Evolutionary conservation across 768 basidiomycete species (phyloP), one percentile per base, ranked within the genome.

Genomic region (Lentinula aciculospora): DNA sequence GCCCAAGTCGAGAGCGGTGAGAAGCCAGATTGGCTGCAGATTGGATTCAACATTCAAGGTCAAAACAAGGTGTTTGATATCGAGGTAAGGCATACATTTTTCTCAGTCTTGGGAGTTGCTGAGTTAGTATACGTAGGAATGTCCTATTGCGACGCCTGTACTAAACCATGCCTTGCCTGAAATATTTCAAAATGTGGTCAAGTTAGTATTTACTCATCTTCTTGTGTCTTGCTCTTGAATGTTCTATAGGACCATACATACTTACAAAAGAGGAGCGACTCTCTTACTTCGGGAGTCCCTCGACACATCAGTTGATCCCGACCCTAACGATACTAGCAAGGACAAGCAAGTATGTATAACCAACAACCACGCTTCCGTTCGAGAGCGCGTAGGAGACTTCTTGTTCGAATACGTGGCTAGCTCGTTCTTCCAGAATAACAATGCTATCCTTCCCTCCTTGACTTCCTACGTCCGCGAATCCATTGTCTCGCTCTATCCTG

Each of bases 341-440:
- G 61, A 80, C 37, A 78, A 78, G 32, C 89, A 94, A 64, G 67
- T 94, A 54, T 95, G 93, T 67, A 77, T 97, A 57, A 89, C 92
- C 0, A 81, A 93, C 67, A 92, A 93, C 67, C 88, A 88, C 59
- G 83, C 77, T 12, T 83, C 77, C 9, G 84, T 96, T 1, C 88
- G 93, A 55, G 95, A 97, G 71, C 80, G 81, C 47, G 91, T 98
- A 25, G 94, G 92, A 8, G 72, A 81, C 60, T 83, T 77, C 68
- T 70, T 88, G 45, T 97, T 98, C 72, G 87, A 94, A 67, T 95
- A 92, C 71, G 81, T 78, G 21, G 91, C 87, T 5, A 85, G 89
- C 47, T 89, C 92, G 3, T 99, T 98, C 78, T 98, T 98, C 81
- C 96, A 99, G 68, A 98, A 98, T 77, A 99, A 99, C 81, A 95